Percentiles rank a stretch among this genome's conserved stretches.
These are phyloP conservation scores for Fomitopsis schrenkii DNA, from an alignment of 1,284 basidiomycete genomes.

Conservation along the genomic window DNA sequence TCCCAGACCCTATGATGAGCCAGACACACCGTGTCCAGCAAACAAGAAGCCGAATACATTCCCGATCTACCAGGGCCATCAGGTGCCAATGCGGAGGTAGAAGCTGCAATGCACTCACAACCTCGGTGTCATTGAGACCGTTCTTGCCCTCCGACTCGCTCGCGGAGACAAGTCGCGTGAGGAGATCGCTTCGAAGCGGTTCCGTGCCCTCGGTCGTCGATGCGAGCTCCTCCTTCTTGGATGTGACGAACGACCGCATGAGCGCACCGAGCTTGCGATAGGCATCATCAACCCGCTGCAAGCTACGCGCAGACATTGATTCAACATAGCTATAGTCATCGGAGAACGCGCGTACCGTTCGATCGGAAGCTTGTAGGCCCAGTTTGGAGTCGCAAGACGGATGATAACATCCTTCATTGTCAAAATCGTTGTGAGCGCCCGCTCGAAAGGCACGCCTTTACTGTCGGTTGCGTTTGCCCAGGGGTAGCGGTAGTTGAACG, in stretches of 20 bases:
- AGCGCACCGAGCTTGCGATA: conserved; percentile 5
- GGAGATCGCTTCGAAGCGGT: conserved; percentile 9
- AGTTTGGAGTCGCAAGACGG: conserved; percentile 4
- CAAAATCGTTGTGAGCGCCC: conserved; percentile 4
- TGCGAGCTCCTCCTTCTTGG: conserved; percentile 11
- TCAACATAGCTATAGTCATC: background rate
- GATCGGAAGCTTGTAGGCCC: conserved; percentile 12
- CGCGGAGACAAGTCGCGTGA: conserved; percentile 13
- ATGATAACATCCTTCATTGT: conserved; percentile 3
- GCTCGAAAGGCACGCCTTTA: conserved; percentile 6
- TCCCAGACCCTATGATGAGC: background rate
- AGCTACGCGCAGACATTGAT: background rate
- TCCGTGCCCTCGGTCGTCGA: conserved; percentile 1
- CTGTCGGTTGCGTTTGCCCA: background rate
- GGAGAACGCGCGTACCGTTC: conserved; percentile 2
- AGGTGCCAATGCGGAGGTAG: no score
- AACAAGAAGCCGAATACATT: conserved; percentile 17
- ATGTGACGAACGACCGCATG: conserved; percentile 7
- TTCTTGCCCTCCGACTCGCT: conserved; percentile 11
- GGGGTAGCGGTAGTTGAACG: conserved; percentile 5
- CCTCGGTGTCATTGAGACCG: conserved; percentile 11
- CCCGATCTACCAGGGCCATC: conserved; percentile 5
- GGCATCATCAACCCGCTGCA: conserved; percentile 5
- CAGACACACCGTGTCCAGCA: conserved; percentile 13
- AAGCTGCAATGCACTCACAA: conserved; percentile 1